Evolutionary conservation across 1,284 basidiomycete species (phyloP).

Genomic region (Cryptococcus hybrid): DNA sequence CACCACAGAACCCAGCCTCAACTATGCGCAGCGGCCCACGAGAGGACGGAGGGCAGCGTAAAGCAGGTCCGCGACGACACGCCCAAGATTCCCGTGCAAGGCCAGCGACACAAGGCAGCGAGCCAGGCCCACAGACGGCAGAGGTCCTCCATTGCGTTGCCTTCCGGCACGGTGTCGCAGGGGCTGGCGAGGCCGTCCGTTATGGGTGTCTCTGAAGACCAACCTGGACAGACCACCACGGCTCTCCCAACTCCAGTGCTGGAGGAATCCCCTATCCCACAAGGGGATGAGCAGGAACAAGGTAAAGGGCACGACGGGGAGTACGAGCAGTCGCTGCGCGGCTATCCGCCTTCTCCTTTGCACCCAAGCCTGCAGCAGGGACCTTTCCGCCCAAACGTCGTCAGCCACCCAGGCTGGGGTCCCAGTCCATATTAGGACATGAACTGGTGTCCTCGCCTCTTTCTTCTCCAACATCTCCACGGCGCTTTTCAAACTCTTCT

Average conservation of each 20-base stretch:
- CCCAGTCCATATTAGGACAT: constrained; percentile 14
- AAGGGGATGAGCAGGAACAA: too few species aligned
- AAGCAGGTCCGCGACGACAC: background rate
- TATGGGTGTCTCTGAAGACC: constrained; percentile 12
- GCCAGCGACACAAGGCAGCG: constrained; percentile 2
- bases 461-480: constrained; percentile 13
- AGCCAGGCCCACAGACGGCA: constrained; percentile 18
- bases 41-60: constrained; percentile 13
- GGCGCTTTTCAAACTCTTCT: constrained; percentile 16
- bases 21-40: constrained; percentile 10
- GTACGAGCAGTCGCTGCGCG: constrained; percentile 14
- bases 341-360: constrained; percentile 39
- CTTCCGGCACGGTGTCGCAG: constrained; percentile 2
- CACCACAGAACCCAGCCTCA: constrained; percentile 19
- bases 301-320: constrained; percentile 1
- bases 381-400: constrained; percentile 15
- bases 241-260: constrained; percentile 31
- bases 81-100: constrained; percentile 2
- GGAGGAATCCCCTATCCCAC: too few species aligned
- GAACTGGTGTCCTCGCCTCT: constrained; percentile 6
- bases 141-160: constrained; percentile 12
- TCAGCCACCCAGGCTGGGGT: constrained; percentile 12
- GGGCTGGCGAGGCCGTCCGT: constrained; percentile 10
- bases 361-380: constrained; percentile 25
- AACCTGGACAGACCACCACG: constrained; percentile 29